These are phyloP conservation scores for Nissolia schottii DNA, from an alignment of 306 rosid species.

Conservation along the genomic window DNA sequence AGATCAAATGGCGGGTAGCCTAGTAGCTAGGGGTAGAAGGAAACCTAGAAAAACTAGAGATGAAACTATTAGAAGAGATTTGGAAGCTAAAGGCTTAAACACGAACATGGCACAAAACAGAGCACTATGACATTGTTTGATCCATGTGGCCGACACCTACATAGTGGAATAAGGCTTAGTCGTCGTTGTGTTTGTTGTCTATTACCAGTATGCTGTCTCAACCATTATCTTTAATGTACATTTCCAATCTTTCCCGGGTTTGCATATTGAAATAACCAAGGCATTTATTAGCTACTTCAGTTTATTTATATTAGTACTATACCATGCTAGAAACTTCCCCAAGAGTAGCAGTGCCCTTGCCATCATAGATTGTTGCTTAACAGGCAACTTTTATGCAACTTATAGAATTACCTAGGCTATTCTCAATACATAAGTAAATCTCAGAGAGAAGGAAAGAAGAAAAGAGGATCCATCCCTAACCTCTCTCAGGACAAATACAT, in stretches of 20 bases:
- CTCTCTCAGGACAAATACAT: slow-evolving; percentile 94
- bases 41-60: too few relatives aligned
- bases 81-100: too few relatives aligned
- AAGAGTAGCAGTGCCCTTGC: background rate
- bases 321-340: background rate
- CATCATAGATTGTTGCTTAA: background rate
- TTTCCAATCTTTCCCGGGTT: background rate
- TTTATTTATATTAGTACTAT: background rate
- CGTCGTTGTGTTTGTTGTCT: too few relatives aligned
- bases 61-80: too few relatives aligned
- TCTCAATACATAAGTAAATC: background rate
- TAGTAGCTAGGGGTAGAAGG: too few relatives aligned
- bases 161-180: too few relatives aligned
- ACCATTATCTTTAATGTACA: background rate
- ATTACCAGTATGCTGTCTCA: background rate
- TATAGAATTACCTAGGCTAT: background rate
- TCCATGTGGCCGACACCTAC: too few relatives aligned
- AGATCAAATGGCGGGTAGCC: too few relatives aligned
- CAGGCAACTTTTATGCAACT: background rate
- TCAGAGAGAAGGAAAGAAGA: background rate
- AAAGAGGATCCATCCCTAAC: slow-evolving; percentile 41
- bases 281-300: background rate
- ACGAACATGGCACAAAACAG: too few relatives aligned
- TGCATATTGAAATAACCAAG: background rate
- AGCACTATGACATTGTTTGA: too few relatives aligned